Conservation (phyloP, 2,329 filamentous ascomycete species). For the Aspergillus fijiensis region DNA sequence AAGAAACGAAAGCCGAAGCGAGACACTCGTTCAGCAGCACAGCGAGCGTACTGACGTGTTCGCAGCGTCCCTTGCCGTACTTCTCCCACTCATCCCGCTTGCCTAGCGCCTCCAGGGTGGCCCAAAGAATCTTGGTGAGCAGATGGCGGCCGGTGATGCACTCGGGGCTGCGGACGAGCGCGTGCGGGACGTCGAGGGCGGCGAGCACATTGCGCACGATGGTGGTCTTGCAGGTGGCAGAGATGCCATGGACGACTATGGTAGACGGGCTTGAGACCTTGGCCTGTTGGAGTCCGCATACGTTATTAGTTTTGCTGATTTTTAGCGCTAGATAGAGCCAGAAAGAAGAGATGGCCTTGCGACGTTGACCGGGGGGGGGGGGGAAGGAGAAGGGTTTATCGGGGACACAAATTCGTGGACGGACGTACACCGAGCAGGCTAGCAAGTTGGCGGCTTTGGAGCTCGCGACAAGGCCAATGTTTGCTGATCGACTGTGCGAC, state of each 20-base stretch:
- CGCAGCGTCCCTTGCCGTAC: constrained; percentile 62
- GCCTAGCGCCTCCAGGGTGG: constrained; percentile 37
- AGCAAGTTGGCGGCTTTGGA: constrained; percentile 43
- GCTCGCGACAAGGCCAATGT: constrained; percentile 46
- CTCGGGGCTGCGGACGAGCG: constrained; percentile 45
- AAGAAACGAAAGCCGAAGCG: constrained; percentile 18
- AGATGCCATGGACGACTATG: constrained; percentile 77
- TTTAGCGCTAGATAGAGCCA: not conserved
- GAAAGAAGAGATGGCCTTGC: not conserved
- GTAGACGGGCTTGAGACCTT: constrained; percentile 66
- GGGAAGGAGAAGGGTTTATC: not conserved
- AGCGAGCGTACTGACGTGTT: constrained; percentile 73
- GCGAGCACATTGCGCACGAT: constrained; percentile 65
- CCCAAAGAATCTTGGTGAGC: constrained; percentile 47
- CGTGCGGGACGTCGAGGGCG: constrained; percentile 52
- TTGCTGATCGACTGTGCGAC: constrained; percentile 36
- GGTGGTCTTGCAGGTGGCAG: constrained; percentile 81
- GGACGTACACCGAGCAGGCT: constrained; percentile 40
- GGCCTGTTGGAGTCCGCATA: constrained; percentile 23
- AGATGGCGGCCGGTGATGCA: constrained; percentile 49
- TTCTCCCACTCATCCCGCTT: constrained; percentile 44
- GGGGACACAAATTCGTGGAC: constrained; percentile 15
- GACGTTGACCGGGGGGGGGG: not conserved
- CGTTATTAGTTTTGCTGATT: constrained; percentile 2
- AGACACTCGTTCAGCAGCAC: constrained; percentile 62